phyloP scores from a whole-genome alignment of 805 yeast species.

The Sporopachydermia lactativora region DNA sequence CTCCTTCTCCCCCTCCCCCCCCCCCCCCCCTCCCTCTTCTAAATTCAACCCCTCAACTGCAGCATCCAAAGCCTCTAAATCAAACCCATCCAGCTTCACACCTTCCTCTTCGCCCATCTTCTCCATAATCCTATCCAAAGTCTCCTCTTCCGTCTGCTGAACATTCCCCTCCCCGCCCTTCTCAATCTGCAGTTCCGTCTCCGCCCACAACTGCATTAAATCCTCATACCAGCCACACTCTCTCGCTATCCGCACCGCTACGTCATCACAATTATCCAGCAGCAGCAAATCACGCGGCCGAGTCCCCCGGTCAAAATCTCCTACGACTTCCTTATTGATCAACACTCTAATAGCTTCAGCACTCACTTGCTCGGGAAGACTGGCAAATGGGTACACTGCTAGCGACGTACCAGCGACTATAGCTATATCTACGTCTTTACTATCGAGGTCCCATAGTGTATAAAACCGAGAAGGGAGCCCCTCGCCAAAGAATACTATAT shows the following conservation, averaged over 20 bases:
- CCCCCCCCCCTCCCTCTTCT: too few species aligned
- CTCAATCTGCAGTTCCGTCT: conserved; percentile 13
- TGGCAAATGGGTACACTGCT: conserved; percentile 83
- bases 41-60: too few species aligned
- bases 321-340: conserved; percentile 66
- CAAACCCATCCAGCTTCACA: too few species aligned
- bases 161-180: conserved; percentile 14
- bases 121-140: background rate
- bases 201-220: conserved; percentile 26
- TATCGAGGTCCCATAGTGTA: conserved; percentile 47
- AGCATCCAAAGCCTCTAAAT: background rate
- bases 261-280: conserved; percentile 52
- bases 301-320: conserved; percentile 42
- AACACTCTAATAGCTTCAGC: conserved; percentile 39
- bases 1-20: too few species aligned
- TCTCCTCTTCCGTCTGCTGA: conserved; percentile 4
- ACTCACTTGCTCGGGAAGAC: conserved; percentile 55
- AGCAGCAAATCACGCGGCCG: conserved; percentile 48
- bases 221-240: conserved; percentile 54
- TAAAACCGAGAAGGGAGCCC: conserved; percentile 61
- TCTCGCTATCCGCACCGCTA: conserved; percentile 38
- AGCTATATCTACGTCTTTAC: conserved; percentile 45
- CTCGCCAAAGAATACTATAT: conserved; percentile 92
- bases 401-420: conserved; percentile 89
- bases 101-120: background rate